Conservation (phyloP, 2,329 filamentous ascomycete genomes). For the Penicillium sp. region DNA sequence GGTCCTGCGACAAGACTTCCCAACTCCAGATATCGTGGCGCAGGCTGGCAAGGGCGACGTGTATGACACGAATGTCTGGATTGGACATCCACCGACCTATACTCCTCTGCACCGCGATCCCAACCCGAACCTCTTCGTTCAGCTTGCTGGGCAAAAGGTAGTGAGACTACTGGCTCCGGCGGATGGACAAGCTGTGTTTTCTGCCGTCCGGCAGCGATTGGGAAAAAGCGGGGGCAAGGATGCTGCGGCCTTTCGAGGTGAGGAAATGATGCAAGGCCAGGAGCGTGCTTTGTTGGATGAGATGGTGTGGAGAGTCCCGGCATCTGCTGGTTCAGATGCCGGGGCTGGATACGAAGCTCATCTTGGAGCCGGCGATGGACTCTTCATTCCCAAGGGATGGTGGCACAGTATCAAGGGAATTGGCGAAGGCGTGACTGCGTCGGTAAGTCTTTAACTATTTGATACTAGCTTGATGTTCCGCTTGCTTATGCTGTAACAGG, state of each 20-base stretch:
- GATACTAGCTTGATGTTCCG: slow-evolving; percentile 22
- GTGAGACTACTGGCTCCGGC: slow-evolving; percentile 67
- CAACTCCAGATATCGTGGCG: slow-evolving; percentile 60
- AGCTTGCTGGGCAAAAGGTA: slow-evolving; percentile 68
- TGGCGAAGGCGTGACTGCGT: slow-evolving; percentile 55
- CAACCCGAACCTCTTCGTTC: slow-evolving; percentile 87
- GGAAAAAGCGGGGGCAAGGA: slow-evolving; percentile 32
- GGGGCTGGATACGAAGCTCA: slow-evolving; percentile 47
- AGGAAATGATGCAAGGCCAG: slow-evolving; percentile 85
- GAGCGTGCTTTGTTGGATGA: slow-evolving; percentile 64
- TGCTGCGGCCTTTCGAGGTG: slow-evolving; percentile 59
- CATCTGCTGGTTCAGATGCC: slow-evolving; percentile 21
- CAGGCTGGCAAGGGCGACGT: slow-evolving; percentile 70
- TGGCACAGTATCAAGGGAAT: slow-evolving; percentile 77
- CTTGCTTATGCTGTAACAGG: slow-evolving; percentile 27
- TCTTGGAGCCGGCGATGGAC: slow-evolving; percentile 61
- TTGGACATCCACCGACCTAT: slow-evolving; percentile 79
- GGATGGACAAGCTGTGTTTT: slow-evolving; percentile 62
- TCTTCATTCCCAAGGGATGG: slow-evolving; percentile 80
- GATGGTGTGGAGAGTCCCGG: slow-evolving; percentile 60
- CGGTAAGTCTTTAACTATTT: slow-evolving; percentile 41
- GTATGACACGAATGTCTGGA: slow-evolving; percentile 84
- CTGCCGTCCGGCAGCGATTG: slow-evolving; percentile 41
- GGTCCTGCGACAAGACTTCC: slow-evolving; percentile 60
- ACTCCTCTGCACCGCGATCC: slow-evolving; percentile 90